Base-by-base conservation (phyloP, 1,284 basidiomycete genomes). In the Ceraceosorus guamensis region DNA sequence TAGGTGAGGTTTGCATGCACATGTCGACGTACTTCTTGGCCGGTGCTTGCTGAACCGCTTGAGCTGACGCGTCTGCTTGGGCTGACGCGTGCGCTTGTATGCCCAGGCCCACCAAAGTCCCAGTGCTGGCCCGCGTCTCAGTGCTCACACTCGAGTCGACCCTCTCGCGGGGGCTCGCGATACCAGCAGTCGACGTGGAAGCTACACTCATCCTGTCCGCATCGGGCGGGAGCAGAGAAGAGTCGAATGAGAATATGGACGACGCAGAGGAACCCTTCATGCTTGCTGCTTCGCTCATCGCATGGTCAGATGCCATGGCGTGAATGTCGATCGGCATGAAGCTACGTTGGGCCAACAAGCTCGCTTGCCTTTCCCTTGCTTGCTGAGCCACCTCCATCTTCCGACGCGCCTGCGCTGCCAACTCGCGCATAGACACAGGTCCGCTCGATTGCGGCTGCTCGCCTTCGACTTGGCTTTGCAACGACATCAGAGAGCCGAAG, bases 1-100 rank as follows among this genome's bases (percentile, higher is more conserved):
- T 87, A 69, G 67, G 65, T 14, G 66, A 68, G 4, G 66, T 68
- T 54, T 68, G 66, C 59, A 63, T 61, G 14, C 48, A 55, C 44
- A 66, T 59, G 37, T 68, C 66, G 32, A 57, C 64, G 16, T 64
- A 66, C 14, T 55, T 37, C 41, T 66, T 68, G 4, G 46, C 30
- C 46, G 52, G 52, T 14, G 11, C 46, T 18, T n/a, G 16, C 18
- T 16, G 41, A 14, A 30, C 37, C 34, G 6, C 8, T 32, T 33
- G 44, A 5, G n/a, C n/a, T n/a, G n/a, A n/a, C n/a, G n/a, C n/a
- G n/a, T n/a, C n/a, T n/a, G n/a, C n/a, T n/a, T n/a, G n/a, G n/a
- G n/a, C n/a, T n/a, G n/a, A n/a, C n/a, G n/a, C n/a, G n/a, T n/a
- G n/a, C n/a, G n/a, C n/a, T n/a, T 39, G 34, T 14, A 53, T n/a